A percentile compares a stretch with the other conserved stretches of the same genome.
Evolutionary conservation across 2,329 filamentous ascomycete species (phyloP).

Genomic region (Knoxdaviesia capensis): DNA sequence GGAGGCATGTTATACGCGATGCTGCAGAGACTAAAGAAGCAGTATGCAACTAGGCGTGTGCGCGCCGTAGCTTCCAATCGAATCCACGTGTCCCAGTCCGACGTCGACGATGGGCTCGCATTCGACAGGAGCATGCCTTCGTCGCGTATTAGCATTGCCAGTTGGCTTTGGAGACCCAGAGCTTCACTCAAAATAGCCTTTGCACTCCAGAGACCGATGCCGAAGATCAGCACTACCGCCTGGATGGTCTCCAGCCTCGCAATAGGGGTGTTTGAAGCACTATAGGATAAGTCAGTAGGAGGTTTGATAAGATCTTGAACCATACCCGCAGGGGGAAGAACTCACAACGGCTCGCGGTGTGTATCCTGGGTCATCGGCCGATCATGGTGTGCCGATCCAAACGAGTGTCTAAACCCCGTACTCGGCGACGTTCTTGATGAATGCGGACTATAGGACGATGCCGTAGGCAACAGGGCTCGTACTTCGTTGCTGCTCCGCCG

Average conservation of each 20-base stretch:
- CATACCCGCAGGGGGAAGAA: constrained; percentile 1
- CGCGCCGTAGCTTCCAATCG: constrained; percentile 33
- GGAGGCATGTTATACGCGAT: constrained; percentile 41
- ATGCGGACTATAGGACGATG: constrained; percentile 37
- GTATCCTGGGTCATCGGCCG: constrained; percentile 35
- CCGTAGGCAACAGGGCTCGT: constrained; percentile 32
- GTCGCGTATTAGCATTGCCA: constrained; percentile 36
- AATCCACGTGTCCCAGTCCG: constrained; percentile 40
- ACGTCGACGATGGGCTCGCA: constrained; percentile 20
- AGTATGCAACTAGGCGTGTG: constrained; percentile 39
- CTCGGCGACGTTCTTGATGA: constrained; percentile 38
- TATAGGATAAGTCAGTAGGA: constrained; percentile 8
- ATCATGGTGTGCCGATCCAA: constrained; percentile 36
- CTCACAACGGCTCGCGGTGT: constrained; percentile 39
- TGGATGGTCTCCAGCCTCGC: constrained; percentile 45
- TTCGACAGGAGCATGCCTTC: constrained; percentile 29
- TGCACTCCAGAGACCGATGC: constrained; percentile 39
- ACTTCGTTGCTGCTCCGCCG: constrained; percentile 35
- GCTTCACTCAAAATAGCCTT: constrained; percentile 40
- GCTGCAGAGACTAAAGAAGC: constrained; percentile 42
- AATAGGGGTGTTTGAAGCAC: constrained; percentile 37
- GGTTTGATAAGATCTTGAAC: neutral
- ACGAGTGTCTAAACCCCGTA: constrained; percentile 34
- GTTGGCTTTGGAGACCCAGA: constrained; percentile 34
- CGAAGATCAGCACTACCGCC: constrained; percentile 38